Evolutionary conservation across 208 protist genomes (phyloP), one percentile per base, ranked within the genome.

Genomic region (Crithidia mellificae): DNA sequence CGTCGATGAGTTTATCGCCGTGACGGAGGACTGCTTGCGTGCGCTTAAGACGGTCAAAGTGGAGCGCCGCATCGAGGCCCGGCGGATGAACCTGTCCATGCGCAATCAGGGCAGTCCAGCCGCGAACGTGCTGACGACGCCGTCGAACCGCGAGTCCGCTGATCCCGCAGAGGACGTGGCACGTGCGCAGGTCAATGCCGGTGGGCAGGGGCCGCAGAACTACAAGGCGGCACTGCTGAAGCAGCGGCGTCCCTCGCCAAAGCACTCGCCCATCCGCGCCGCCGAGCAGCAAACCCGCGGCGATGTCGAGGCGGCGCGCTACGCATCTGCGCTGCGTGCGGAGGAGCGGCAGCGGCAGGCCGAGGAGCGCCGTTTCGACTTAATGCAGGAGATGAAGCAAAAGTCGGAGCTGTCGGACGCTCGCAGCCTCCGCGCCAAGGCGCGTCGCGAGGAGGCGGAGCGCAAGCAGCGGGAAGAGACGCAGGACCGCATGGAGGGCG

Each of bases 281-380:
- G 36, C 66, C 34, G 76, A 77, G n/a, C 57, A 36, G 25, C 43
- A 77, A 20, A 80, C 64, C 8, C 76, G 81, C 1, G 80, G 83
- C 27, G 80, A 90, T 12, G 79, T 95, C 34, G 85, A 92, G 63
- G 85, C 79, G 5, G 79, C 84, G 7, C 72, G 90, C 4, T 82
- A 88, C 46, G 78, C 84, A 0, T 90, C 87, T 2, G 84, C 90
- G 7, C 67, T 95, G 19, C 84, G 87, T 20, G 91, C 77, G 51
- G 87, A 91, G 49, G 87, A 95, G 69, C 82, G 90, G 19, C 90
- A 92, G 71, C 85, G 90, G 14, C 83, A 83, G 73, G 90, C 90
- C 2, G 85, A 95, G 57, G 87, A 95, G 72, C 79, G 85, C 41
- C 87, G 90, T 6, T 62, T 90, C 3, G 85, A 88, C 39, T 64